Evolutionary conservation across 2,329 filamentous ascomycete genomes (phyloP), one percentile per base, ranked within the genome.

Genomic region (Phaeosphaeriaceae sp.): DNA sequence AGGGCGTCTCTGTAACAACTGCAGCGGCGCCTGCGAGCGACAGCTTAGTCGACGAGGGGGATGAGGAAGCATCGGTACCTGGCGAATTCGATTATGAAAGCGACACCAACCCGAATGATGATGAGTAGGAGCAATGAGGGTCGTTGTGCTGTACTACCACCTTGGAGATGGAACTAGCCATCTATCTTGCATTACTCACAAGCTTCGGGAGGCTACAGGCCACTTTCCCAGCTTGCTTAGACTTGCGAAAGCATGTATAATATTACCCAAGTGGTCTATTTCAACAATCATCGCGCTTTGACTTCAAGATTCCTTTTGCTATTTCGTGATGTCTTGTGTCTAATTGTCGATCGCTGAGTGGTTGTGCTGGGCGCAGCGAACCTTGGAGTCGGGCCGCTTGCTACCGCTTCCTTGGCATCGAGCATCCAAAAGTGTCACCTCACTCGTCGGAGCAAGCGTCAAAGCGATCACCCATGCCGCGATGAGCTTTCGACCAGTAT

Each of bases 1-100:
- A 73, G 70, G 79, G 60, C 87, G 90, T 51, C 88, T 91, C 19
- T 22, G 88, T 88, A 0, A 89, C 90, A 0, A 89, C 90, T 0
- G 92, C 91, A 0, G 91, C 89, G 55, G 91, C 57, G 25, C 57
- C 58, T 5, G 55, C 67, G 24, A 64, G 54, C 1, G 81, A 97
- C 67, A 97, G 91, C 3, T 90, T 93, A 6, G 88, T 96, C 3
- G 93, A 97, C 69, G 94, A 98, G 77, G 91, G 94, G 69, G 87
- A 84, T 10, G 89, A 90, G 68, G 91, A 94, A 73, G 91, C 91
- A 1, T 80, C 84, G 40, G 76, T 87, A 7, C 92, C 91, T 5
- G 80, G 81, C 11, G 89, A 91, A 51, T 95, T 95, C 78, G 90
- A 94, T 60, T 93, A 95, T 76, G 88, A 89, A 68, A 89, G 89